These are phyloP conservation scores for Agaricus sinodeliciosus DNA, from an alignment of 768 basidiomycete genomes.

Conservation along the genomic window DNA sequence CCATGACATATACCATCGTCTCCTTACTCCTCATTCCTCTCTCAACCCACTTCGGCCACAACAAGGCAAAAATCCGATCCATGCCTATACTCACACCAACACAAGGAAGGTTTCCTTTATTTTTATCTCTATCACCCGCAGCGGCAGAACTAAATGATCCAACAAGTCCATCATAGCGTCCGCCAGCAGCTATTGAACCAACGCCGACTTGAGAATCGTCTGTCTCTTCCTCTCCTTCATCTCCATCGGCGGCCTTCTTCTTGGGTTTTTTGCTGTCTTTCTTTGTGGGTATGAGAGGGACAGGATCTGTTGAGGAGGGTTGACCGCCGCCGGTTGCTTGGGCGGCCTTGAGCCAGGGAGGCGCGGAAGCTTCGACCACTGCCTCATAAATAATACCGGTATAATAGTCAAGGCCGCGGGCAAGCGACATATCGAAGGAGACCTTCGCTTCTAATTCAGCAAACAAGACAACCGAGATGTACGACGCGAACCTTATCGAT, in stretches of 20 bases:
- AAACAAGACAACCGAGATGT: background rate
- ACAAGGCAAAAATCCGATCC: constrained; percentile 86
- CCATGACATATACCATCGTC: constrained; percentile 92
- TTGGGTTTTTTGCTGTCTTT: constrained; percentile 30
- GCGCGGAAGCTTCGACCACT: constrained; percentile 87
- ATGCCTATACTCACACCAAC: constrained; percentile 90
- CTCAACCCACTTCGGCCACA: constrained; percentile 84
- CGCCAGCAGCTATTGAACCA: constrained; percentile 98
- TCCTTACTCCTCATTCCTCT: constrained; percentile 77
- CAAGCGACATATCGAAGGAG: constrained; percentile 94
- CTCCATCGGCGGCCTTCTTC: constrained; percentile 36
- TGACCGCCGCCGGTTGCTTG: constrained; percentile 36
- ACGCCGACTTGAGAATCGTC: constrained; percentile 94
- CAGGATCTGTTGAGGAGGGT: constrained; percentile 22
- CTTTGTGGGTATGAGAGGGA: constrained; percentile 17
- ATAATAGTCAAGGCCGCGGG: constrained; percentile 98
- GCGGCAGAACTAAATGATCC: constrained; percentile 85
- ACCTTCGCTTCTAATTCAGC: constrained; percentile 40
- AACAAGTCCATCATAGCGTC: constrained; percentile 93
- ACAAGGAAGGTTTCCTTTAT: constrained; percentile 66
- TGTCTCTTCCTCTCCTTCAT: constrained; percentile 72
- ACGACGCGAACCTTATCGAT: constrained; percentile 52
- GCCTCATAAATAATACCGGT: constrained; percentile 99
- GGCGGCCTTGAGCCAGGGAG: constrained; percentile 66
- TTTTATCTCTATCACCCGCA: constrained; percentile 56